phyloP scores from a whole-genome alignment of 306 rosid species.

The Trifolium repens region DNA sequence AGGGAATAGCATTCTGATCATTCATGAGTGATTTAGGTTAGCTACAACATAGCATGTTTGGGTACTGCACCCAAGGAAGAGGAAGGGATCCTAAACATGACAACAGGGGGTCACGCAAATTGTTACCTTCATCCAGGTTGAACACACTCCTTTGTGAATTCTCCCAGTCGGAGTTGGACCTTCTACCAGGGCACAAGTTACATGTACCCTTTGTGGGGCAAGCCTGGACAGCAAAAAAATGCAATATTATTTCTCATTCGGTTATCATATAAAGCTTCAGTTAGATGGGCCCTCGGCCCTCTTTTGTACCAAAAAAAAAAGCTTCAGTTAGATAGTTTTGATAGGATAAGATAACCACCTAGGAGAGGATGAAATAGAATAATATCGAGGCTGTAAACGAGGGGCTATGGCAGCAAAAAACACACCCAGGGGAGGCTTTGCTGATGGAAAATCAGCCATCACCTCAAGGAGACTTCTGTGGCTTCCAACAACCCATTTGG shows the following conservation, averaged over 20 bases:
- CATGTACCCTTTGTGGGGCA: conserved; percentile 76
- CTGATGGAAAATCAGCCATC: conserved; percentile 93
- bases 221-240: conserved; percentile 54
- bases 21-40: conserved; percentile 41
- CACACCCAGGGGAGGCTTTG: conserved; percentile 93
- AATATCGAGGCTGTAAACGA: conserved; percentile 91
- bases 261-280: conserved; percentile 28
- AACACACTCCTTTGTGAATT: conserved; percentile 94
- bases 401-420: conserved; percentile 93
- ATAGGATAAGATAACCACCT: conserved; percentile 56
- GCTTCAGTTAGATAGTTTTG: conserved; percentile 26
- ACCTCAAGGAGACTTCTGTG: conserved; percentile 94
- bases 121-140: conserved; percentile 98
- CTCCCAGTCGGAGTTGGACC: conserved; percentile 93
- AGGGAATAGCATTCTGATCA: conserved; percentile 75
- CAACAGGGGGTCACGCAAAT: conserved; percentile 17
- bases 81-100: conserved; percentile 28
- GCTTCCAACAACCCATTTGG: conserved; percentile 88
- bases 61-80: conserved; percentile 16
- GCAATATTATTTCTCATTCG: conserved; percentile 17
- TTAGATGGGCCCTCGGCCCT: neutral
- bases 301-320: neutral
- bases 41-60: conserved; percentile 30
- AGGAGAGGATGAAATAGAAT: conserved; percentile 97
- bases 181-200: conserved; percentile 89